Percentiles rank a stretch among this genome's conserved stretches.
phyloP scores from a whole-genome alignment of 805 yeast genomes.

The Teunomyces lycoperdinae region DNA sequence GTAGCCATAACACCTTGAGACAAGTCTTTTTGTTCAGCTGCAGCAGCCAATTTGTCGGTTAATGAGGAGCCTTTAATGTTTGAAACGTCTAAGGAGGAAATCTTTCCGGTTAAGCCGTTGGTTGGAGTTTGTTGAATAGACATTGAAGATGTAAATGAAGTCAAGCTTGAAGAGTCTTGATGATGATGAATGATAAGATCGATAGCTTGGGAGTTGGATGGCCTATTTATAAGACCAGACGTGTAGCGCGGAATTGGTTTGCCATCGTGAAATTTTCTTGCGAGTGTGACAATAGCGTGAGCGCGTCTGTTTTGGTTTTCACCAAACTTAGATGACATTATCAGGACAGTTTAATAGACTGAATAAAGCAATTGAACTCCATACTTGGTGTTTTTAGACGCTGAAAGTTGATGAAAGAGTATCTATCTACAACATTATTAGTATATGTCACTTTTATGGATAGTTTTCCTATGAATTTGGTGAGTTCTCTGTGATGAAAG shows the following conservation, averaged over 20 bases:
- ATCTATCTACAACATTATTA: too few species aligned
- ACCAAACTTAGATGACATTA: background rate
- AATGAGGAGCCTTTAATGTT: slow-evolving; percentile 31
- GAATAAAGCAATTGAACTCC: too few species aligned
- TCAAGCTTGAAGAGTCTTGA: background rate
- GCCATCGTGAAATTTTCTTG: slow-evolving; percentile 2
- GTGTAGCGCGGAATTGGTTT: slow-evolving; percentile 1
- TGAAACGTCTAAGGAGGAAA: slow-evolving; percentile 38
- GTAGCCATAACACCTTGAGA: slow-evolving; percentile 19
- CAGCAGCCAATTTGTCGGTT: slow-evolving; percentile 44
- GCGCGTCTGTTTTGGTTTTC: slow-evolving; percentile 1
- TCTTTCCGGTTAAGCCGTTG: slow-evolving; percentile 45
- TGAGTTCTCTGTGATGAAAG: background rate
- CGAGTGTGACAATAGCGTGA: background rate
- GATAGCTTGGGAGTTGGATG: background rate
- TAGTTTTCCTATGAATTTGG: background rate
- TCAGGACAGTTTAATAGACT: too few species aligned
- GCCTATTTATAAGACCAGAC: background rate
- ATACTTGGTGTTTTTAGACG: too few species aligned
- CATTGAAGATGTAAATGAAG: slow-evolving; percentile 22
- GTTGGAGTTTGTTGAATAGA: slow-evolving; percentile 62
- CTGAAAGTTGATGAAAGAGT: too few species aligned
- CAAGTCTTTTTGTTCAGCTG: slow-evolving; percentile 33
- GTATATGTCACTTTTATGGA: background rate
- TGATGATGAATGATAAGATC: background rate